phyloP scores from a whole-genome alignment of 371 early-diverging fungal species.

The Cokeromyces recurvatus region DNA sequence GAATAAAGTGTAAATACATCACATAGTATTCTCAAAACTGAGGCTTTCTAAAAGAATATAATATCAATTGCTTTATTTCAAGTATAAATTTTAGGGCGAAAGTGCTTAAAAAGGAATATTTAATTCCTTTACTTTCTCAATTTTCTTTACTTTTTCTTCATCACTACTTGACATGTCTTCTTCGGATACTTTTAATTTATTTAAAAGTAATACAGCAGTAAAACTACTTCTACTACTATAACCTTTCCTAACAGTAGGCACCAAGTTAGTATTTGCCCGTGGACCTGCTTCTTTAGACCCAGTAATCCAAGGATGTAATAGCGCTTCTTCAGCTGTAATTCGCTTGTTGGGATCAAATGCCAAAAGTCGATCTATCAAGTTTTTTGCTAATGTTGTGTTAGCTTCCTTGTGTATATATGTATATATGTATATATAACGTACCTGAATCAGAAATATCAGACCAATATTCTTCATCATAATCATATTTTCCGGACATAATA shows the following conservation, averaged over 20 bases:
- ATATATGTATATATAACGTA: constrained; percentile 14
- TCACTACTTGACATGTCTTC: too few relatives aligned
- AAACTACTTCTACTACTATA: constrained; percentile 16
- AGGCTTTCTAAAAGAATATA: too few relatives aligned
- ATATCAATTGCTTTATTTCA: too few relatives aligned
- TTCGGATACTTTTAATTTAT: too few relatives aligned
- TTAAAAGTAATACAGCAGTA: constrained; percentile 2
- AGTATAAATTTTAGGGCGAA: too few relatives aligned
- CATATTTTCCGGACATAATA: constrained; percentile 65
- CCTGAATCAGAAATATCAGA: constrained; percentile 67
- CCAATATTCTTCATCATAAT: constrained; percentile 80
- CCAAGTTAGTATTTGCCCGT: constrained; percentile 25
- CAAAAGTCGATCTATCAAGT: constrained; percentile 69
- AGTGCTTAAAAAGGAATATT: too few relatives aligned
- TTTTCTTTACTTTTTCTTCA: too few relatives aligned
- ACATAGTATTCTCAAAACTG: too few relatives aligned
- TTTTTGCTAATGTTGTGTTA: constrained; percentile 57
- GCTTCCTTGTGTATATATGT: too few relatives aligned
- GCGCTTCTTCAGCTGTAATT: constrained; percentile 69
- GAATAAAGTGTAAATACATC: too few relatives aligned
- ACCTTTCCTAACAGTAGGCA: constrained; percentile 16
- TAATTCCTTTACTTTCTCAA: too few relatives aligned
- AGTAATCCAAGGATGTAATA: constrained; percentile 75
- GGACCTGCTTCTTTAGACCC: constrained; percentile 21
- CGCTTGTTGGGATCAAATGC: constrained; percentile 68